Evolutionary conservation across 352 stramenopile genomes (phyloP), one percentile per base, ranked within the genome.

Genomic region (Saprolegnia parasitica): DNA sequence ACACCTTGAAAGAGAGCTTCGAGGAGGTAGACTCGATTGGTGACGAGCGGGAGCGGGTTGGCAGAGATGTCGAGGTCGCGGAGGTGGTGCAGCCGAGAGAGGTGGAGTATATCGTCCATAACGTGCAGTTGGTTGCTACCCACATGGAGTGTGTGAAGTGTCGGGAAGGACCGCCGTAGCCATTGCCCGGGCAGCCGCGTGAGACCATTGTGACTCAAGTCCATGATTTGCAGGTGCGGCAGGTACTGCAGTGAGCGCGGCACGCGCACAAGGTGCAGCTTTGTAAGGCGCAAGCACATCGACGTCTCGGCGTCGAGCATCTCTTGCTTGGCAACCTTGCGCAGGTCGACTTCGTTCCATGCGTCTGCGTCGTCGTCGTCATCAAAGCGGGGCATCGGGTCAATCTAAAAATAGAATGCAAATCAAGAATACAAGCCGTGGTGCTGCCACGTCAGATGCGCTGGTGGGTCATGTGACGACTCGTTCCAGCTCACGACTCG

Each of bases 21-120:
- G 2, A 93, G 73, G 24, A 90, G 70, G 63, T 93, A 93, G 20
- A 93, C 60, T 21, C 83, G 80, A 63, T 93, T 90, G 52, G 78
- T 72, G 21, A 80, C 68, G 9, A 93, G 68, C 0, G 83, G 79
- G 35, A 93, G 72, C 0, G 84, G 83, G 60, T 93, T 93, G 9
- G 73, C 56, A 13, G 61, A 54, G 16, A 90, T 15, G 54, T 91
- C 76, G 23, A 93, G 75, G 32, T 89, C 80, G 18, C 79, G 74
- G 9, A 93, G 64, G n/a, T 80, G 72, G 50, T 79, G 75, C 0
- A 74, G 67, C 0, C 55, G 42, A 0, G 80, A 78, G 29, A 93
- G 73, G 3, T 74, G 79, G 5, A 91, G 45, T 4, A 93, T 58
- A 54, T 91, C 84, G 71, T 93, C 81, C 3, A 93, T 71, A 1